These are phyloP conservation scores for Luffa aegyptiaca DNA, from an alignment of 306 rosid genomes.

Conservation along the genomic window DNA sequence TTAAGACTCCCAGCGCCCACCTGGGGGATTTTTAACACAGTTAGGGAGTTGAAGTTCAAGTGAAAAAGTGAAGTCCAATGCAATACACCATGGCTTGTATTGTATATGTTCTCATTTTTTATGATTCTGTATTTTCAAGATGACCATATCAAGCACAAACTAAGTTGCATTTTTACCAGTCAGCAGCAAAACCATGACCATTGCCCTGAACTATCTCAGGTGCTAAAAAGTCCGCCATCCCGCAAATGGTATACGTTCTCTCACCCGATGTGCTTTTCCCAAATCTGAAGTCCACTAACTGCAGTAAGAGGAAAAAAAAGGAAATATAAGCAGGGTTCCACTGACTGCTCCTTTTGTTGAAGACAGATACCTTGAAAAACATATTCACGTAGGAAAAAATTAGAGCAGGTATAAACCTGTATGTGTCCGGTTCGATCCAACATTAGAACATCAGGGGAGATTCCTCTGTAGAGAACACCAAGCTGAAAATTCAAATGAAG, in stretches of 20 bases:
- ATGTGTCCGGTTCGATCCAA: conserved; percentile 69
- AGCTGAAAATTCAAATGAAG: conserved; percentile 56
- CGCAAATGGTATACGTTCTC: conserved; percentile 89
- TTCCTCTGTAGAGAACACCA: conserved; percentile 89
- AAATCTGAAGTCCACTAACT: conserved; percentile 90
- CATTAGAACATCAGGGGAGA: conserved; percentile 78
- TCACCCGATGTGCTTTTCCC: conserved; percentile 56
- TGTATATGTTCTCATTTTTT: background rate
- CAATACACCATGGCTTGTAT: background rate
- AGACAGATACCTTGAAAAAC: background rate
- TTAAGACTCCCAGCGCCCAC: conserved; percentile 93
- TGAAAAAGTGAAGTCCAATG: background rate
- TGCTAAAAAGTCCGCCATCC: conserved; percentile 76
- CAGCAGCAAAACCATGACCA: conserved; percentile 90
- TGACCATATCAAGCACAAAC: conserved; percentile 11
- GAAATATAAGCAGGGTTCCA: background rate
- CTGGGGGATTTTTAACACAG: conserved; percentile 24
- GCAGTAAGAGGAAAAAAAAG: conserved; percentile 11
- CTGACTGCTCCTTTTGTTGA: background rate
- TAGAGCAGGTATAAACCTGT: conserved; percentile 39
- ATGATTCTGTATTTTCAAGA: background rate
- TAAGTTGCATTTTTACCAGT: conserved; percentile 54
- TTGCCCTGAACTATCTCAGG: conserved; percentile 93
- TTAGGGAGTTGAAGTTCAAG: background rate
- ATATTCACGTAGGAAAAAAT: background rate